Base-by-base conservation (phyloP, 495 filamentous ascomycete genomes). In the Xylaria grammica region DNA sequence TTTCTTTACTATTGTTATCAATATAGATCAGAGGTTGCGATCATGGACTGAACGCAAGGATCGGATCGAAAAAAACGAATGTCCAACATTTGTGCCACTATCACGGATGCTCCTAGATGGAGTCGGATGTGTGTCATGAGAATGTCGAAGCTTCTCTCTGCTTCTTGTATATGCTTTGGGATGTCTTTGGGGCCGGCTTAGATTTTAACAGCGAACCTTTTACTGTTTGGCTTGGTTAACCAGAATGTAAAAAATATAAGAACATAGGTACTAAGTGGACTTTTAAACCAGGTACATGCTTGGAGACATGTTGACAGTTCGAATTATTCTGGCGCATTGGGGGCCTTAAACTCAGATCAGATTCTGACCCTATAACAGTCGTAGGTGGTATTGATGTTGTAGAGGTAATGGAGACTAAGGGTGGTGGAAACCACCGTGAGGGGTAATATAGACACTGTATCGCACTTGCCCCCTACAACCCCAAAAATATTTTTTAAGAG, bases 41-140 rank as follows among this genome's bases (percentile, higher is more conserved):
- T 48, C 56, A 48, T 59, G 56, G 56, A 59, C 48, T 48, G 56
- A 59, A 15, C 56, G 56, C 56, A 59, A 59, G 56, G 27, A 59
- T 59, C 56, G 56, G 56, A 59, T 59, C 56, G 26, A 59, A 48
- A 38, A 42, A 48, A 27, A 49, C n/a, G 24, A 19, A 29, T 20
- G 17, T 44, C 15, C 0, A 22, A 20, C 38, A 26, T 44, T 26
- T 24, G 17, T 48, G 34, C 11, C 20, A 7, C 15, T 15, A 42
- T 42, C 40, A 10, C 17, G 7, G 40, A 7, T 59, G 48, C 42
- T 59, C 27, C 56, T 26, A 4, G 34, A 20, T 59, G 56, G 42
- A 36, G 29, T 48, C 44, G 11, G 42, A 48, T 20, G 9, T 22
- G 44, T 59, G 22, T 48, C 42, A 59, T 17, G 42, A 59, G 42